Base-by-base conservation (phyloP, 495 filamentous ascomycete genomes). In the Rhypophila decipiens region DNA sequence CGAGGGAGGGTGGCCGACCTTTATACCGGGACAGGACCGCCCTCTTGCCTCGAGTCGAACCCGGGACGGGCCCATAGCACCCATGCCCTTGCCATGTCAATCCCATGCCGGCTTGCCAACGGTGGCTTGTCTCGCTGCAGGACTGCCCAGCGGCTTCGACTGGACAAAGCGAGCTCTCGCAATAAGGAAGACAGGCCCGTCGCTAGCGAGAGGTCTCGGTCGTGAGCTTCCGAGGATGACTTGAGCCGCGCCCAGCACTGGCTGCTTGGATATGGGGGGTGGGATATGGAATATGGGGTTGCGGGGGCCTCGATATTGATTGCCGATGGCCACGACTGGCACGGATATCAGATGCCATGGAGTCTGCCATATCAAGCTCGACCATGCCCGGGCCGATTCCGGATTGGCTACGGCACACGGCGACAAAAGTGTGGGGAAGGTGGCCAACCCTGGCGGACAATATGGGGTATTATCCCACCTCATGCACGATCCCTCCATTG, bases 111-210 rank as follows among this genome's bases (percentile, higher is more conserved):
- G n/a, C n/a, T n/a, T n/a, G n/a, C n/a, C 27, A 7, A 31, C 27
- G 7, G 13, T 31, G 13, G 27, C 13, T 31, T 31, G 27, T 31
- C 27, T 31, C 7, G 7, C 27, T 10, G 9, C 36, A 7, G 19
- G 17, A 42, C 11, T 12, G 42, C 42, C 42, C 42, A 22, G 21
- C 42, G 15, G 27, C 15, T 21, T 44, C 21, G 42, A 33, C 24
- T 42, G 27, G 42, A 48, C 31, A 38, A 35, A n/a, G 39, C 50
- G 36, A 24, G 19, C n/a, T 42, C 49, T 53, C 24, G 67, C 61
- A 71, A 72, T 72, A 64, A 68, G 70, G 69, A 73, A 73, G 51
- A 54, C 55, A 73, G 71, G 71, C 58, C 70, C 71, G 68, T 55
- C 41, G 54, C 49, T 52, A 54, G 59, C 66, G 55, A 54, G 60